phyloP scores from a whole-genome alignment of 2,329 filamentous ascomycete species.

The Aureobasidium pullulans region DNA sequence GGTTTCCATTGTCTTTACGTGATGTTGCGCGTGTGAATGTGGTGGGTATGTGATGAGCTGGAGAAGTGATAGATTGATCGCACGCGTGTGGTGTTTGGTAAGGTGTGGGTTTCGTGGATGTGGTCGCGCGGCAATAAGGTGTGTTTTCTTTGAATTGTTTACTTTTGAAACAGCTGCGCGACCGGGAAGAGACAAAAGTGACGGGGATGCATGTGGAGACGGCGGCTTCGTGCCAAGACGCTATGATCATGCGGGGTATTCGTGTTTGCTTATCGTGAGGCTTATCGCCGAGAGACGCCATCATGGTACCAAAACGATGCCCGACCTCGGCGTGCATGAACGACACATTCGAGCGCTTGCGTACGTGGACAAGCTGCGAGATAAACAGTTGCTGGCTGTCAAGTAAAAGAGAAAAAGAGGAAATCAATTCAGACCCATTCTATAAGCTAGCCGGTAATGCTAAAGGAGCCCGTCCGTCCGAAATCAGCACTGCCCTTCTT shows the following conservation, averaged over 20 bases:
- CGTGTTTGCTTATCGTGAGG: not conserved
- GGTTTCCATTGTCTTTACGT: constrained; percentile 27
- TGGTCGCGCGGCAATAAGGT: not conserved
- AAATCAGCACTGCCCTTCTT: not conserved
- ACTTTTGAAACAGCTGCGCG: not conserved
- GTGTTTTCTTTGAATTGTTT: not conserved
- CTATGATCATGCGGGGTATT: not conserved
- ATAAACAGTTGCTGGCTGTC: too few species aligned
- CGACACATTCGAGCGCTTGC: not conserved
- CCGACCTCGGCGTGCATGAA: not conserved
- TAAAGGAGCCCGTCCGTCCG: not conserved
- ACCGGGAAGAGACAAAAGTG: not conserved
- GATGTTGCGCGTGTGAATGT: too few species aligned
- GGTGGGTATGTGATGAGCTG: too few species aligned
- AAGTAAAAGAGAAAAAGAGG: not conserved
- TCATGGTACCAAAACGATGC: not conserved
- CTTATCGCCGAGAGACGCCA: constrained; percentile 9
- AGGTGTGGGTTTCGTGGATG: not conserved
- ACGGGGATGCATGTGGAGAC: not conserved
- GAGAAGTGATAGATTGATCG: too few species aligned
- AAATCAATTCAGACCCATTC: not conserved
- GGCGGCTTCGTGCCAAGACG: not conserved
- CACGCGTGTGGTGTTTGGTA: not conserved
- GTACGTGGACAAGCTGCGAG: too few species aligned
- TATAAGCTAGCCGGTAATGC: not conserved